Base-by-base conservation (phyloP, 2,329 filamentous ascomycete genomes). In the Hysterium pulicare region DNA sequence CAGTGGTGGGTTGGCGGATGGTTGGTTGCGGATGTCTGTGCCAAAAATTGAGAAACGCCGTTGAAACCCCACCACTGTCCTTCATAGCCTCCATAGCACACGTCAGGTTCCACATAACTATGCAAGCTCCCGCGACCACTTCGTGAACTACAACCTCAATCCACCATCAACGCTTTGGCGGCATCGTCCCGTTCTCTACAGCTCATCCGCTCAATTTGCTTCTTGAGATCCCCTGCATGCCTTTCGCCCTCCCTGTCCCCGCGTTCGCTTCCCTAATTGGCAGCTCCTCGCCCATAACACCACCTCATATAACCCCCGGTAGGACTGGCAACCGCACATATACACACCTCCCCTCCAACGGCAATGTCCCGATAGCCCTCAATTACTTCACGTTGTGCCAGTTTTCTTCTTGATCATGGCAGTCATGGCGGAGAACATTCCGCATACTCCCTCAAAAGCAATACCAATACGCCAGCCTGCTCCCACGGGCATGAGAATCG, bases 381-480 rank as follows among this genome's bases (percentile, higher is more conserved):
- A 36, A 38, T 33, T 33, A 20, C 26, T 31, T 23, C 38, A 28
- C 24, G 21, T 47, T 32, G 38, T 47, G 23, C 34, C 49, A 38
- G 44, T 33, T 37, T 54, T 48, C 37, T 58, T 59, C 46, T 40
- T 48, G 40, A 17, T 39, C 46, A 49, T 36, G n/a, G 45, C 51
- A 34, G 54, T 53, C 46, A 59, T 62, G 55, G 50, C 57, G 40
- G 53, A 57, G 20, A 46, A 47, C 53, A 46, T 51, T 43, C 48
- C 44, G 36, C 58, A 57, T 15, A 47, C 58, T 40, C 52, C 58
- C 44, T 45, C 59, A 26, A 55, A 49, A 33, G 50, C 58, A 19
- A 44, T 50, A 26, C 32, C 51, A 44, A 47, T 57, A 15, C 55
- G 50, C 46, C 40, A 34, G 22, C 21, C 13, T 10, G 13, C 40